phyloP scores from a whole-genome alignment of 345 rosid genomes.

The Anastatica hierochuntica region DNA sequence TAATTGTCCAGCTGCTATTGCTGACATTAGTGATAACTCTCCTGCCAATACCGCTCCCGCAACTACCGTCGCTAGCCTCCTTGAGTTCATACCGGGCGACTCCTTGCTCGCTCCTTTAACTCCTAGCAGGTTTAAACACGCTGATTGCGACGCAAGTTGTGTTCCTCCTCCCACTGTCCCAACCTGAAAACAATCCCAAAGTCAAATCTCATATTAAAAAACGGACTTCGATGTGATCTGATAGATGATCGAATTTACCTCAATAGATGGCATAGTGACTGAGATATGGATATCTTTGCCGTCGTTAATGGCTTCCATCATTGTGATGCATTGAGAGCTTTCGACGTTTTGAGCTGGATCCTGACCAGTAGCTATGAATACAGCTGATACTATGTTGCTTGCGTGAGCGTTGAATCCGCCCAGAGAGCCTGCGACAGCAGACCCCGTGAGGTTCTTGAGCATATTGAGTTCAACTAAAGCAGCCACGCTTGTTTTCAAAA shows the following conservation, averaged over 20 bases:
- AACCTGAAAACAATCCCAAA: constrained; percentile 36
- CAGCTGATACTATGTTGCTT: constrained; percentile 73
- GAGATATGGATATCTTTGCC: constrained; percentile 81
- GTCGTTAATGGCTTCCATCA: constrained; percentile 80
- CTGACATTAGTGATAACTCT: constrained; percentile 81
- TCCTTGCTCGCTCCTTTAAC: constrained; percentile 68
- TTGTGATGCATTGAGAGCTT: constrained; percentile 84
- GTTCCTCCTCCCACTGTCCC: constrained; percentile 93
- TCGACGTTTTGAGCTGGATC: constrained; percentile 90
- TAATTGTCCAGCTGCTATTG: constrained; percentile 84
- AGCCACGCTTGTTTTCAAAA: constrained; percentile 61
- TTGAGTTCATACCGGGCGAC: constrained; percentile 60
- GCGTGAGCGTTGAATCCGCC: constrained; percentile 95
- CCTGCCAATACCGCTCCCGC: constrained; percentile 83
- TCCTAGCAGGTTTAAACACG: constrained; percentile 69
- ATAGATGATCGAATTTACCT: constrained; percentile 28
- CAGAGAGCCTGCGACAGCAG: constrained; percentile 76
- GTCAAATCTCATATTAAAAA: no score
- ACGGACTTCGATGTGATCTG: no score
- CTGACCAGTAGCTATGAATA: constrained; percentile 80
- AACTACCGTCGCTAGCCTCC: constrained; percentile 58
- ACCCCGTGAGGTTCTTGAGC: constrained; percentile 78
- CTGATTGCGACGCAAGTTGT: constrained; percentile 81
- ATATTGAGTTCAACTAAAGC: constrained; percentile 71
- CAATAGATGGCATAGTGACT: constrained; percentile 79